Percentiles rank a stretch among this genome's conserved stretches.
phyloP scores from a whole-genome alignment of 2,329 filamentous ascomycete genomes.

The Tolypocladium ophioglossoides region DNA sequence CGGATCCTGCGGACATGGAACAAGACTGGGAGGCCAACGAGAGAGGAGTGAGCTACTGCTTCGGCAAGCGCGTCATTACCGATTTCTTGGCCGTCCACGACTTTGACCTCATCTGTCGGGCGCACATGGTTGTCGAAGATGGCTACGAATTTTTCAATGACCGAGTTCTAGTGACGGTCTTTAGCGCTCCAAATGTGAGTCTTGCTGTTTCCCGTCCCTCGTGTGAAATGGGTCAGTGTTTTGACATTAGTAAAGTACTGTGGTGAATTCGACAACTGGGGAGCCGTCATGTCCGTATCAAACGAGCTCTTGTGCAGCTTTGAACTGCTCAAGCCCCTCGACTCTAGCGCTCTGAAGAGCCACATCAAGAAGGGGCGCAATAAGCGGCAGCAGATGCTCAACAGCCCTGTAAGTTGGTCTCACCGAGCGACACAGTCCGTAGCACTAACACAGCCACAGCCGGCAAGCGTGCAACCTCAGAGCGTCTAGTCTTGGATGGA shows the following conservation, averaged over 20 bases:
- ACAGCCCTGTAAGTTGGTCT: constrained; percentile 70
- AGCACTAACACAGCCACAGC: constrained; percentile 23
- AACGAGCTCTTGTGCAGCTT: constrained; percentile 91
- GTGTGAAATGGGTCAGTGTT: constrained; percentile 8
- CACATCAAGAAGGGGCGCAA: constrained; percentile 98
- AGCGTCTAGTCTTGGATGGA: constrained; percentile 31
- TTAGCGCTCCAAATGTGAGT: constrained; percentile 92
- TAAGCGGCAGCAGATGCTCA: constrained; percentile 88
- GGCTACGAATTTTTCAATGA: constrained; percentile 99
- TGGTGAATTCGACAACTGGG: constrained; percentile 98
- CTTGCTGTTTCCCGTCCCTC: not conserved
- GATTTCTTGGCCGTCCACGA: constrained; percentile 92
- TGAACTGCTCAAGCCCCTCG: constrained; percentile 88
- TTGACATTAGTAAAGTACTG: constrained; percentile 59
- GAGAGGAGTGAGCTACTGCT: constrained; percentile 93
- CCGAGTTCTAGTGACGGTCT: constrained; percentile 88
- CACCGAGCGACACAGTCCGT: not conserved
- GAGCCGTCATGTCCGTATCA: constrained; percentile 96
- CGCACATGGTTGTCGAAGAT: constrained; percentile 98
- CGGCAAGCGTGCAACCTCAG: constrained; percentile 44
- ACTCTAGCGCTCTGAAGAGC: constrained; percentile 91
- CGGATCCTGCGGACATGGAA: constrained; percentile 96
- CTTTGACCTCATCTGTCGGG: constrained; percentile 92
- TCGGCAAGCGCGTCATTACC: constrained; percentile 95
- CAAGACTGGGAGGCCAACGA: constrained; percentile 98